Evolutionary conservation across 2,329 filamentous ascomycete species (phyloP).

Genomic region (Lecanicillium sp.): DNA sequence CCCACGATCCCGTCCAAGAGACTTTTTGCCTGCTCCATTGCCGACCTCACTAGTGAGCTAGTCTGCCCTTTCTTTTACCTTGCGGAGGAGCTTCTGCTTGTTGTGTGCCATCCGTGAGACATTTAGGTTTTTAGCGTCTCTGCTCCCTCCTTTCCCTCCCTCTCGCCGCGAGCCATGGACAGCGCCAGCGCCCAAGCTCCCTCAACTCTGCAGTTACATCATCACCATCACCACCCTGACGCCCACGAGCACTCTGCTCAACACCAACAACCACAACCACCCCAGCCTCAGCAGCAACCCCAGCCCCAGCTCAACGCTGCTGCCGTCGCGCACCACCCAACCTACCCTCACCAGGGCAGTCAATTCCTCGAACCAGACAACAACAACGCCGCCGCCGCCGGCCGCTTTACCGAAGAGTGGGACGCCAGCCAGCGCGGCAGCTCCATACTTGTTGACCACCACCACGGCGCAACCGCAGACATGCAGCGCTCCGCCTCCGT

Average conservation of each 20-base stretch:
- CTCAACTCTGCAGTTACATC: conserved; percentile 6
- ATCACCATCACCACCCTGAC: not conserved
- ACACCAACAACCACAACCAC: conserved; percentile 4
- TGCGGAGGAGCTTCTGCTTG: no score
- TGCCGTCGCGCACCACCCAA: not conserved
- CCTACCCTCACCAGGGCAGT: not conserved
- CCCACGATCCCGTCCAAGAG: no score
- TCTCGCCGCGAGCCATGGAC: conserved; percentile 1
- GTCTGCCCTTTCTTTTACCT: no score
- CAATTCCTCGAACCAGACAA: conserved; percentile 5
- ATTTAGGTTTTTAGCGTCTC: not conserved
- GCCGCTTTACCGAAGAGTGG: conserved; percentile 64
- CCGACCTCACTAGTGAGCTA: no score
- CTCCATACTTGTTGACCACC: conserved; percentile 49
- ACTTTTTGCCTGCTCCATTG: no score
- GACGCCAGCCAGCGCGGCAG: conserved; percentile 60
- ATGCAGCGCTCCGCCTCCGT: conserved; percentile 58
- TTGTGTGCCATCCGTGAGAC: no score
- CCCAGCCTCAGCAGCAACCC: conserved; percentile 2
- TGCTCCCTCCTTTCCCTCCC: not conserved
- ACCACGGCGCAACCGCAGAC: conserved; percentile 16
- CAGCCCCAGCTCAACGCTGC: not conserved
- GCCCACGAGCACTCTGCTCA: not conserved
- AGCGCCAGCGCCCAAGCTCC: not conserved
- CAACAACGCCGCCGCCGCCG: conserved; percentile 18